phyloP scores from a whole-genome alignment of 345 rosid genomes.

The Noccaea caerulescens region DNA sequence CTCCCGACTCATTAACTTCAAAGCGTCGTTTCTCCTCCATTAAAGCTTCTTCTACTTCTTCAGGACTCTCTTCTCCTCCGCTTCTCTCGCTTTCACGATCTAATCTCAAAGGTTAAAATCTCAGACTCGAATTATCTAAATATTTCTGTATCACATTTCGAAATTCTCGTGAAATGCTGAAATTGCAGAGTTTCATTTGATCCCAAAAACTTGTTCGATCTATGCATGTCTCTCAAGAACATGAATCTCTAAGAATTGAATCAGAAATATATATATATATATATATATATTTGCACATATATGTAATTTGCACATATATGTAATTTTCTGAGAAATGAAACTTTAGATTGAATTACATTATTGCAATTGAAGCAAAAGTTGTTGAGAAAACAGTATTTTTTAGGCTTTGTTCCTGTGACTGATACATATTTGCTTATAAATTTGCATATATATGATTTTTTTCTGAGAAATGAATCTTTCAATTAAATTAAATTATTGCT shows the following conservation, averaged over 20 bases:
- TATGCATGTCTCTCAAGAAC: background rate
- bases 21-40: conserved; percentile 29
- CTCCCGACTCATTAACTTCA: conserved; percentile 19
- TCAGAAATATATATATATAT: too few relatives aligned
- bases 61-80: conserved; percentile 25
- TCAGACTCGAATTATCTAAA: background rate
- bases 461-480: too few relatives aligned
- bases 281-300: background rate
- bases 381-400: background rate
- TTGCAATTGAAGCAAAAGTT: background rate
- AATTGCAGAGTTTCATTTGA: background rate
- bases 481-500: too few relatives aligned
- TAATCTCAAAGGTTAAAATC: conserved; percentile 39
- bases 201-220: background rate
- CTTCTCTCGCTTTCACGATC: conserved; percentile 26
- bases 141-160: background rate
- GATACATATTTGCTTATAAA: background rate
- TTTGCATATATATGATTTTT: background rate
- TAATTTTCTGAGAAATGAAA: background rate
- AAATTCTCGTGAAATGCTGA: background rate
- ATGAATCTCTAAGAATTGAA: background rate
- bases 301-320: background rate
- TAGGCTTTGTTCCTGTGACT: background rate
- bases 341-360: background rate
- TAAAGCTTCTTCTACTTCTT: conserved; percentile 23